phyloP scores from a whole-genome alignment of 2,329 filamentous ascomycete genomes.

The Delphinella strobiligena region DNA sequence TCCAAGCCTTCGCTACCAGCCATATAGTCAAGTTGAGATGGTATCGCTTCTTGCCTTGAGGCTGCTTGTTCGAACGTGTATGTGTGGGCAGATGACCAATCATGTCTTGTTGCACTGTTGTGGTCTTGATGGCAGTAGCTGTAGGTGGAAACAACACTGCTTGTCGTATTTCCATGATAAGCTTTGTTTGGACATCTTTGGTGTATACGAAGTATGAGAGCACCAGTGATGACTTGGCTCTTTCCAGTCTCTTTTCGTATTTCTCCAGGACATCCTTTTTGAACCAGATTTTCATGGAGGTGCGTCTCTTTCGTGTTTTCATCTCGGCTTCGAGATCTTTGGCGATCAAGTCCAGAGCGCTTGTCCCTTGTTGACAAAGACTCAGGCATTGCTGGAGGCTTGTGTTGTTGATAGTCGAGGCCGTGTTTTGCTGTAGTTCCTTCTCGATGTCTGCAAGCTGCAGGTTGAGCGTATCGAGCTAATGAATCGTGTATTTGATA shows the following conservation, averaged over 20 bases:
- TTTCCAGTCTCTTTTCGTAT: background rate
- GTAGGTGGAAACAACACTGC: no score
- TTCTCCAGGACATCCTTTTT: background rate
- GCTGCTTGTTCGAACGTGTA: no score
- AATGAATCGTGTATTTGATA: background rate
- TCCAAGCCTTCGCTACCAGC: no score
- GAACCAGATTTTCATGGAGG: background rate
- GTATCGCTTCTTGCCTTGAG: no score
- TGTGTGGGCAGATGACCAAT: no score
- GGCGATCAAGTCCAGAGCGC: background rate
- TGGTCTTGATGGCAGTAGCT: no score
- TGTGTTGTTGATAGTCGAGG: background rate
- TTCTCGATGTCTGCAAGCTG: background rate
- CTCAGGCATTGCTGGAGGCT: background rate
- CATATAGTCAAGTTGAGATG: no score
- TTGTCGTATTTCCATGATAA: no score
- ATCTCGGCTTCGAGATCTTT: background rate
- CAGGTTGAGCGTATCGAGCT: background rate
- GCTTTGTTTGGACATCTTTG: no score
- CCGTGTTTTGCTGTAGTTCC: background rate
- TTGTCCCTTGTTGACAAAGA: background rate
- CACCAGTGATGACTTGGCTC: background rate
- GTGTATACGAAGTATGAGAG: background rate
- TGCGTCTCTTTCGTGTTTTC: background rate
- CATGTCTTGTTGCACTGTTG: no score